A percentile compares a stretch with the other conserved stretches of the same genome.
These are phyloP conservation scores for Trichocomaceae sp. DNA, from an alignment of 2,329 filamentous ascomycete genomes.

Conservation along the genomic window DNA sequence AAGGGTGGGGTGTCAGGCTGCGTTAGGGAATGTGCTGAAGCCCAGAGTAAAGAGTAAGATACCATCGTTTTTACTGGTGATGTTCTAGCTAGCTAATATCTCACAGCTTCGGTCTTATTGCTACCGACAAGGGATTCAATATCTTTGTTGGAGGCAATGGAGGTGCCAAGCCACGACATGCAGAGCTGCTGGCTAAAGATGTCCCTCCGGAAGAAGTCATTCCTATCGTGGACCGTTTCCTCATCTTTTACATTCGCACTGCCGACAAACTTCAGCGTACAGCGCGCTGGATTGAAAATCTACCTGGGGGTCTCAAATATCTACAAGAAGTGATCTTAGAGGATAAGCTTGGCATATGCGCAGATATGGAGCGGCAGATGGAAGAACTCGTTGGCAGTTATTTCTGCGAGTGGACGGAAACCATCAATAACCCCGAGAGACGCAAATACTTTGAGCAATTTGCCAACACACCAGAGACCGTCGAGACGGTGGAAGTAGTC, in stretches of 20 bases:
- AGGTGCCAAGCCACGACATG: slow-evolving; percentile 75
- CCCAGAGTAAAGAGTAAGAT: slow-evolving; percentile 77
- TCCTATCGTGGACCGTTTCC: slow-evolving; percentile 77
- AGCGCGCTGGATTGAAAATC: slow-evolving; percentile 75
- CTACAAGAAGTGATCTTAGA: slow-evolving; percentile 75
- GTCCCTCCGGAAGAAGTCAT: slow-evolving; percentile 76
- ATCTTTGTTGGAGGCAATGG: slow-evolving; percentile 87
- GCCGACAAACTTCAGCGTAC: slow-evolving; percentile 86
- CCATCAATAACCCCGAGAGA: slow-evolving; percentile 61
- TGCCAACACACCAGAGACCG: slow-evolving; percentile 67
- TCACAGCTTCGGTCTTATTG: slow-evolving; percentile 73
- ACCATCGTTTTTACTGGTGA: slow-evolving; percentile 5
- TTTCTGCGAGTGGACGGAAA: slow-evolving; percentile 90
- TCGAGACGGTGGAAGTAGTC: slow-evolving; percentile 63
- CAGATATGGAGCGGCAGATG: slow-evolving; percentile 82
- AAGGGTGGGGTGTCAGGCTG: slow-evolving; percentile 87
- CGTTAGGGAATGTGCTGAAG: slow-evolving; percentile 87
- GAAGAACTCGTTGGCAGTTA: slow-evolving; percentile 72
- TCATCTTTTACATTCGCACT: slow-evolving; percentile 90
- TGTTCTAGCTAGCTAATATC: neutral
- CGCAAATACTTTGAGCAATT: slow-evolving; percentile 72
- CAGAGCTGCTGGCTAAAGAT: slow-evolving; percentile 77
- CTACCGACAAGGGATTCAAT: slow-evolving; percentile 89
- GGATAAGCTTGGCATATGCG: slow-evolving; percentile 79
- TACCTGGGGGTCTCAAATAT: slow-evolving; percentile 78